Evolutionary conservation across 495 filamentous ascomycete genomes (phyloP), one percentile per base, ranked within the genome.

Genomic region (Cercophora sp.): DNA sequence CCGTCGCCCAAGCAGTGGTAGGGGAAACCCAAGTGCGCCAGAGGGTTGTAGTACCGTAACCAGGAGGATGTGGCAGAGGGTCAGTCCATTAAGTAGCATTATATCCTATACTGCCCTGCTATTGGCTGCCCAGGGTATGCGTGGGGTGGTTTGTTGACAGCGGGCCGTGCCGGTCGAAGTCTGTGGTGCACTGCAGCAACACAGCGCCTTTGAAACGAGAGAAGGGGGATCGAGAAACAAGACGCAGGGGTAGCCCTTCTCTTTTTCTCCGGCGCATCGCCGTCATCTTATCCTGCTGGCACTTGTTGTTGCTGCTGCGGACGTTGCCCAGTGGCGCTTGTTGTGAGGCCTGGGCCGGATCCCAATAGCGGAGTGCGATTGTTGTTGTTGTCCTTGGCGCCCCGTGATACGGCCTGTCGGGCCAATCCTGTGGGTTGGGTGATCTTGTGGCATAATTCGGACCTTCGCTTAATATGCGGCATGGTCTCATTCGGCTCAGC

Each of bases 401-500:
- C 20, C 40, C 19, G 40, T 43, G 40, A 43, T 43, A 43, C 13
- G 40, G 40, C 40, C 19, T 13, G 19, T 24, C 19, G 40, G 26
- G 40, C 40, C 40, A 43, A 43, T 43, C 40, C 40, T 3, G 40
- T 25, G 40, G 40, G 40, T 43, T 43, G 40, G 40, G 40, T 43
- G 18, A 43, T 22, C 15, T 4, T 22, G 23, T 22, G 40, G 40
- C 40, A 43, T 43, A 43, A 43, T 43, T 43, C 40, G 26, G 40
- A 22, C 15, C 22, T 43, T 43, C 18, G 16, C 16, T 22, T 43
- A 43, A 43, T 43, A 43, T 43, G 29, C 29, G 29, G 29, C 29
- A 6, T 32, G 8, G 29, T 32, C 29, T 13, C 29, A 32, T 32
- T 32, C 13, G 29, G 8, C 13, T 32, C 29, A 32, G 29, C 29